These are phyloP conservation scores for Bullera alba DNA, from an alignment of 768 basidiomycete genomes.

Conservation along the genomic window DNA sequence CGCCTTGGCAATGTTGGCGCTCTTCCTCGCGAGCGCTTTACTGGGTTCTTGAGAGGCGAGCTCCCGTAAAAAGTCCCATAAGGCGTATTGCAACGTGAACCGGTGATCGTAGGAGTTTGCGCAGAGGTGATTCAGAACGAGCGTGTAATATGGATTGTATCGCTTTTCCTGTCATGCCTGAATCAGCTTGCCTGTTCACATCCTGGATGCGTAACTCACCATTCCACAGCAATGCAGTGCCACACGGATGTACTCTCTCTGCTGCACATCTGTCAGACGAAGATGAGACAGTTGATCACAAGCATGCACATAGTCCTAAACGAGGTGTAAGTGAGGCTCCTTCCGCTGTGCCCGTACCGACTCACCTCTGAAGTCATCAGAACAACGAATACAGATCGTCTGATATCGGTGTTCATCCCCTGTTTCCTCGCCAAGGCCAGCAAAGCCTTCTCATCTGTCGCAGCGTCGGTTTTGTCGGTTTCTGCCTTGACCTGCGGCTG, in stretches of 20 bases:
- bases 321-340: not conserved
- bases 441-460: constrained; percentile 48
- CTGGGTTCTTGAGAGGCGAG: constrained; percentile 75
- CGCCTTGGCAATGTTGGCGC: constrained; percentile 63
- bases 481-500: constrained; percentile 14
- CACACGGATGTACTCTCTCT: constrained; percentile 90
- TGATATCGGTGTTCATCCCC: constrained; percentile 97
- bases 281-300: constrained; percentile 81
- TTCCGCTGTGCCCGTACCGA: not conserved
- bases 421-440: constrained; percentile 81
- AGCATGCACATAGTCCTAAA: constrained; percentile 90
- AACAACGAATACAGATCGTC: constrained; percentile 82
- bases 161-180: constrained; percentile 66
- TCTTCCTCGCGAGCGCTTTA: constrained; percentile 50
- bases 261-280: constrained; percentile 77
- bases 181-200: not conserved
- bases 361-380: constrained; percentile 91
- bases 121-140: constrained; percentile 79
- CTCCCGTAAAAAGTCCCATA: constrained; percentile 95
- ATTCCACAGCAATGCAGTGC: constrained; percentile 71
- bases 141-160: constrained; percentile 93
- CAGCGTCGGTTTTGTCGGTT: constrained; percentile 41
- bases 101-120: constrained; percentile 71
- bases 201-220: constrained; percentile 16
- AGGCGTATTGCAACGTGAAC: constrained; percentile 85